Base-by-base conservation (phyloP, 1,284 basidiomycete species). In the Marasmius oreades region DNA sequence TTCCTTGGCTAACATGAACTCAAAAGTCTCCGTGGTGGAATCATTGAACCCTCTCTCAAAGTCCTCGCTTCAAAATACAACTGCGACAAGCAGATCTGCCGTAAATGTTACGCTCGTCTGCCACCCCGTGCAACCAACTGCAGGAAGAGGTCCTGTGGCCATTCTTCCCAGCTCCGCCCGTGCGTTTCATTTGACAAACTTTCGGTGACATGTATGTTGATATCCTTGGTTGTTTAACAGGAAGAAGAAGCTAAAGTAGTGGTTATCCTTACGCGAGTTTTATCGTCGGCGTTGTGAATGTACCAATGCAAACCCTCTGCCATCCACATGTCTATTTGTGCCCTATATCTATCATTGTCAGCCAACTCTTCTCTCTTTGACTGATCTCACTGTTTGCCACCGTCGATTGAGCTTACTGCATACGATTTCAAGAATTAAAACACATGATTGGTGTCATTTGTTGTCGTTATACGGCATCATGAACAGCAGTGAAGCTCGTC, bases 71-170 rank as follows among this genome's bases (percentile, higher is more conserved):
- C 87, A 72, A 97, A 96, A 77, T 95, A 95, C 85, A 98, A 98
- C 78, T 95, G 93, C 74, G 93, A 95, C 77, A 95, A 95, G 82
- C 91, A 95, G 73, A 97, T 98, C 70, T 99, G 96, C 87, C 95
- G 96, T 77, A 98, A 98, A 79, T 98, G 97, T 84, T 99, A 99
- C 78, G 96, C 96, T 55, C 96, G 97, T 71, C 95, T 98, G 66
- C 95, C 96, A 66, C 95, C 95, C 57, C 94, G 96, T 78, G 96
- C 96, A 47, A 98, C 95, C 81, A 98, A 98, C 87, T 99, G 96
- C 88, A 85, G 95, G 72, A 96, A 97, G 81, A 80, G 90, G 63
- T 80, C 82, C 65, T 95, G 93, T 70, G 94, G 94, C 39, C 95
- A 95, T 79, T 94, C 93, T 58, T 92, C 90, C 61, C 93, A 97